These are phyloP conservation scores for Trichophyton simii DNA, from an alignment of 2,329 filamentous ascomycete species.

Conservation along the genomic window DNA sequence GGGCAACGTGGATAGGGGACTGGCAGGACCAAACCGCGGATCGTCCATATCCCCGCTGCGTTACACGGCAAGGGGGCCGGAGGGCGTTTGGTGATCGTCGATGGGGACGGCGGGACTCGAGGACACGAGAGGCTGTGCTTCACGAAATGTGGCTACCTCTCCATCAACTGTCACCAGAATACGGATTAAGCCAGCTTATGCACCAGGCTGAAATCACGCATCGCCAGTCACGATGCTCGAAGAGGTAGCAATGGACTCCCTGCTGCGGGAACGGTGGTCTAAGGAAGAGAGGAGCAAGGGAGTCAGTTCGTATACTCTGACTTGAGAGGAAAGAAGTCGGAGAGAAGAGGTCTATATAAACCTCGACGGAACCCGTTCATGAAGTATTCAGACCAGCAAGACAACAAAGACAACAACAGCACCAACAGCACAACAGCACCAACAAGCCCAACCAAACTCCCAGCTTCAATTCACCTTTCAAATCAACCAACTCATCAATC, in stretches of 20 bases:
- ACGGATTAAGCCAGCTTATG: not conserved
- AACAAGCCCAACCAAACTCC: not conserved
- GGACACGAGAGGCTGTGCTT: not conserved
- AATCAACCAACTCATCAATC: constrained; percentile 13
- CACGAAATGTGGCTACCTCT: not conserved
- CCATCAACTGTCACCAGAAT: not conserved
- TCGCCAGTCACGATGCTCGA: not conserved
- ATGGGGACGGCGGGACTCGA: not conserved
- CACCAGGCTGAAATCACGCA: not conserved
- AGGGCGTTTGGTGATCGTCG: not conserved
- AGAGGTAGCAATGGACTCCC: not conserved
- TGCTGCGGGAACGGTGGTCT: not conserved
- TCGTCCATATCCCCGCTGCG: not conserved
- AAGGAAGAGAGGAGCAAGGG: not conserved
- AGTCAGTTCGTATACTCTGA: not conserved
- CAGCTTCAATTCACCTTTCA: not conserved
- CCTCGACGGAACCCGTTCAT: not conserved
- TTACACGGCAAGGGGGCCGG: not conserved
- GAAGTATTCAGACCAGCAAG: not conserved
- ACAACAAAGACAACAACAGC: not conserved
- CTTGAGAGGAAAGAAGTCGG: not conserved
- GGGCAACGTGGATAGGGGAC: not conserved
- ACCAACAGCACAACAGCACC: not conserved
- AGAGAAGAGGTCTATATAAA: not conserved
- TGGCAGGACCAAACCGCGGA: not conserved